These are phyloP conservation scores for Verticillium tricorpus DNA, from an alignment of 2,329 filamentous ascomycete species.

Conservation along the genomic window DNA sequence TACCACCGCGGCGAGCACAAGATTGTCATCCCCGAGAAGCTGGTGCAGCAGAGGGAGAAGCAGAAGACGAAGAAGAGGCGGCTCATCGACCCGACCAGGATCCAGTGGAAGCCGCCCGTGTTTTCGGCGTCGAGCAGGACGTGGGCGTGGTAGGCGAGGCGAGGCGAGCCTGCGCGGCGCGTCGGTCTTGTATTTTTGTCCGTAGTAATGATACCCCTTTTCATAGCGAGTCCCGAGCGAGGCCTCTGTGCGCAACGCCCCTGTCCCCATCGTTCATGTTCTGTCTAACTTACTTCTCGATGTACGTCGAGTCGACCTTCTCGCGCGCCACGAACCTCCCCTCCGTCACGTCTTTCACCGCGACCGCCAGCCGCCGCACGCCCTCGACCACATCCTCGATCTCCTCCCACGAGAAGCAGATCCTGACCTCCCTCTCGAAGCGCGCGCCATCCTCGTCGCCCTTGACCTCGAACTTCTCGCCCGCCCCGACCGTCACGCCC, in stretches of 20 bases:
- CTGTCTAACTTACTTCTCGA: neutral
- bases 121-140: constrained; percentile 87
- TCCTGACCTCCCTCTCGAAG: constrained; percentile 57
- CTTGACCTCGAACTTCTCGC: constrained; percentile 64
- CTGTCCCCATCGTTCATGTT: neutral
- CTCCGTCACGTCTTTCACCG: constrained; percentile 30
- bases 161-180: constrained; percentile 33
- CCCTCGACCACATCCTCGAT: constrained; percentile 63
- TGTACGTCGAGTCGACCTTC: neutral
- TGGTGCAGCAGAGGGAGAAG: constrained; percentile 76
- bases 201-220: constrained; percentile 3
- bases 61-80: constrained; percentile 73
- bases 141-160: constrained; percentile 87
- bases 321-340: constrained; percentile 7
- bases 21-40: constrained; percentile 82
- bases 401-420: constrained; percentile 72
- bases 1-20: constrained; percentile 97
- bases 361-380: constrained; percentile 54
- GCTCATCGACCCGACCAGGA: constrained; percentile 68
- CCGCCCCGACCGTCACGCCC: constrained; percentile 63
- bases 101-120: constrained; percentile 95
- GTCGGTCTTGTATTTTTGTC: neutral
- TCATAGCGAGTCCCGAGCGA: neutral
- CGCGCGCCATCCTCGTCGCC: constrained; percentile 47
- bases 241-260: too few species aligned